Conservation (phyloP, 2,329 filamentous ascomycete genomes). For the Fusarium odoratissimum region DNA sequence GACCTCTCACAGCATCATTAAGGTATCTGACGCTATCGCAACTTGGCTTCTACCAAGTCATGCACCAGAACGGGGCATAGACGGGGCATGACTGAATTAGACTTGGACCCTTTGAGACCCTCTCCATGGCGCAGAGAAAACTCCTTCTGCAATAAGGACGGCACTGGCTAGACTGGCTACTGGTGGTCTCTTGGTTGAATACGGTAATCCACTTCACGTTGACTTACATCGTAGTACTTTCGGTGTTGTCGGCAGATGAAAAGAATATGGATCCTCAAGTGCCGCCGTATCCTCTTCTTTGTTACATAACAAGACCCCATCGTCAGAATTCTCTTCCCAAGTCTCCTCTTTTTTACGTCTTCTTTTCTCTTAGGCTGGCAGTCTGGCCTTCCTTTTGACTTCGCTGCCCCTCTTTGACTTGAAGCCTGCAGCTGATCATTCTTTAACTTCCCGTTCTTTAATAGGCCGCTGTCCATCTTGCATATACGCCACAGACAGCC, state of each 20-base stretch:
- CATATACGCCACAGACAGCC: slow-evolving; percentile 24
- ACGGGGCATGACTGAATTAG: slow-evolving; percentile 27
- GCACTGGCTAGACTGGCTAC: neutral
- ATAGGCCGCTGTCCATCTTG: neutral
- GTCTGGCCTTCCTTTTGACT: neutral
- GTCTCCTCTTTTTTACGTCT: slow-evolving; percentile 38
- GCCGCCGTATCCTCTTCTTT: slow-evolving; percentile 20
- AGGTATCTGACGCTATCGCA: slow-evolving; percentile 14
- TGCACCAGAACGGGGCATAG: slow-evolving; percentile 34
- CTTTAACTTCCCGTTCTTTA: slow-evolving; percentile 16
- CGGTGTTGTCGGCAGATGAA: slow-evolving; percentile 17
- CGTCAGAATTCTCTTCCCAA: slow-evolving; percentile 6
- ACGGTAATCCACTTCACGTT: neutral
- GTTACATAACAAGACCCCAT: slow-evolving; percentile 32
- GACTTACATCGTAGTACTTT: neutral
- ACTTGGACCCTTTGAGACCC: slow-evolving; percentile 16
- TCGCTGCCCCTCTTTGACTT: slow-evolving; percentile 18
- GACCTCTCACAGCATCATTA: neutral
- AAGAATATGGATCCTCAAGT: slow-evolving; percentile 11
- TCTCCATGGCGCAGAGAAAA: slow-evolving; percentile 21
- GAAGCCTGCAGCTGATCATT: slow-evolving; percentile 13
- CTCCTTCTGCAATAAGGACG: neutral
- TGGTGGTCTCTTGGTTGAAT: neutral
- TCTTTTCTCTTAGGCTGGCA: slow-evolving; percentile 9
- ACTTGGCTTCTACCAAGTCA: slow-evolving; percentile 14